Base-by-base conservation (phyloP, 345 rosid genomes). In the Sonneratia alba region DNA sequence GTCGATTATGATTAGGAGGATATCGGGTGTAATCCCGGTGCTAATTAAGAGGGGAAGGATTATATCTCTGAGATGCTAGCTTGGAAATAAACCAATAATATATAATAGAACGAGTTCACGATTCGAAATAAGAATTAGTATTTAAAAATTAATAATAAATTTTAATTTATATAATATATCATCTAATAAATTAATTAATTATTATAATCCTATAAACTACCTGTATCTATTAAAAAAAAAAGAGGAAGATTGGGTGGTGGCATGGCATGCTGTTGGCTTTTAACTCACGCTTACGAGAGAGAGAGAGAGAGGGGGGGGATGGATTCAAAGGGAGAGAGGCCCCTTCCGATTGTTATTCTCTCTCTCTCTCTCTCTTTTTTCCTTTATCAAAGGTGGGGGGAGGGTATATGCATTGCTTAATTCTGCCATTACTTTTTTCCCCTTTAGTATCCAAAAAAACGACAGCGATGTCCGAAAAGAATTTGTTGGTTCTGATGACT, bases 401-500 rank as follows among this genome's bases (percentile, higher is more conserved):
- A 67, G 15, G 38, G 70, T 43, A 68, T 68, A 68, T 68, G 70
- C 70, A 68, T 68, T 68, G 55, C 70, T 27, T 43, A 62, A 62
- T 62, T 62, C 65, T 61, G 11, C 18, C 70, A 45, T 16, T 43
- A 19, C 55, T 68, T 68, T 68, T n/a, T 47, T 47, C n/a, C 70
- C 18, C 66, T 62, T 62, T 68, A 48, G 70, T 43, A 68, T 68
- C 70, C 55, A 18, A 43, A 67, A 53, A 67, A 67, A 21, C 19
- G 70, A 68, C 47, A 68, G 56, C n/a, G 70, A 68, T 11, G 55
- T 38, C 24, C 19, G 3, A 48, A 68, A 68, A 68, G 70, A 68
- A 68, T 68, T 68, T 68, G 19, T 68, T 68, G 70, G 56, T 40
- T 15, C 34, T 47, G 48, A 67, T 36, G 68, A 38, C 18, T 38